phyloP scores from a whole-genome alignment of 208 protist species.

The Acanthamoeba healyi region DNA sequence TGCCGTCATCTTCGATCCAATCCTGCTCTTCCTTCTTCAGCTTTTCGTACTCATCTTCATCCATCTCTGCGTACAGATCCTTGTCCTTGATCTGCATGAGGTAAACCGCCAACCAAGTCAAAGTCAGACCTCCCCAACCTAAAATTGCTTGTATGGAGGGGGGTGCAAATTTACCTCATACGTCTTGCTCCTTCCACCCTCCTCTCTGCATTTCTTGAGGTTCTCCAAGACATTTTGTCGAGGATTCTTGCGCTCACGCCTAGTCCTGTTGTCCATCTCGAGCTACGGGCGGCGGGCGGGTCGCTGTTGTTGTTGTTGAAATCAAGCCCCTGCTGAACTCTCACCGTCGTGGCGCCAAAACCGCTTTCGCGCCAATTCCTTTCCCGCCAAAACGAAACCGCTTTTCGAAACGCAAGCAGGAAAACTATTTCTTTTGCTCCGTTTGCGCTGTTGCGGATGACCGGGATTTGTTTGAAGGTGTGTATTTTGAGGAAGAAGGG shows the following conservation, averaged over 20 bases:
- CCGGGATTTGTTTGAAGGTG: too few species aligned
- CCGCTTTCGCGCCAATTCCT: neutral
- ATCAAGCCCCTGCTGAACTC: too few species aligned
- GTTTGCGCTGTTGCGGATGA: too few species aligned
- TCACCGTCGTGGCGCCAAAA: too few species aligned
- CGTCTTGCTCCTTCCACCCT: constrained; percentile 29
- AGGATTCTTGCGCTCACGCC: constrained; percentile 42
- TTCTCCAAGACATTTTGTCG: constrained; percentile 57
- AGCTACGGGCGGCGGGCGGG: neutral
- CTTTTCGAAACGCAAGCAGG: too few species aligned
- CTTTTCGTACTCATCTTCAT: constrained; percentile 54
- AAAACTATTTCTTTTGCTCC: too few species aligned
- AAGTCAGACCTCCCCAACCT: too few species aligned
- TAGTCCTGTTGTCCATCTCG: neutral
- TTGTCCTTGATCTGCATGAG: constrained; percentile 14
- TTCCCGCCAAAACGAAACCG: neutral
- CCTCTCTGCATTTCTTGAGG: constrained; percentile 54
- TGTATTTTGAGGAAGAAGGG: too few species aligned
- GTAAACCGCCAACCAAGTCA: neutral
- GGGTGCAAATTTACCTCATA: constrained; percentile 47
- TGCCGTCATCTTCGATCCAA: constrained; percentile 67
- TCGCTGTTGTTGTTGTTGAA: neutral
- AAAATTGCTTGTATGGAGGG: too few species aligned
- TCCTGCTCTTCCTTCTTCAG: constrained; percentile 29
- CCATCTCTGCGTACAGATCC: constrained; percentile 17